phyloP scores from a whole-genome alignment of 148 eudicot species.

The Polygonum aviculare region DNA sequence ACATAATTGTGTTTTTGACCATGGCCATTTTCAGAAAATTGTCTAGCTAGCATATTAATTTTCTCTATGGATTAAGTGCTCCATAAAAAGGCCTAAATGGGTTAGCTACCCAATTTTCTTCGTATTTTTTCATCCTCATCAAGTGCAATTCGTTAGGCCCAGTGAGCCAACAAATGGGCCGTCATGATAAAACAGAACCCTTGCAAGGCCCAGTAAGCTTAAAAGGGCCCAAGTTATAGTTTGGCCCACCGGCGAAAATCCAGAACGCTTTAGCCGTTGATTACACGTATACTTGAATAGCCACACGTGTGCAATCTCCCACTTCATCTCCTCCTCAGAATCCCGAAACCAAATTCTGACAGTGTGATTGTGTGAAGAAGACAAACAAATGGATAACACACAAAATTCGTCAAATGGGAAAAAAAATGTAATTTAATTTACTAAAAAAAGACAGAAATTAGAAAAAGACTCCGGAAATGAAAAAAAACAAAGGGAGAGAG shows the following conservation, averaged over 20 bases:
- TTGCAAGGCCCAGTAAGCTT: neutral
- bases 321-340: neutral
- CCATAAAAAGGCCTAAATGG: too few species aligned
- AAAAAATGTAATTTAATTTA: neutral
- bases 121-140: too few species aligned
- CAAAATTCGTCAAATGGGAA: neutral
- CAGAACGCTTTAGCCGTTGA: neutral
- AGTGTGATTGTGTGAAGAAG: neutral
- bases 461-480: neutral
- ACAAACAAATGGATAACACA: conserved; percentile 10
- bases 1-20: too few species aligned
- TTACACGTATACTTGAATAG: neutral
- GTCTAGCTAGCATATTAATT: too few species aligned
- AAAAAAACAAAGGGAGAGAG: neutral
- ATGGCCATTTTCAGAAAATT: too few species aligned
- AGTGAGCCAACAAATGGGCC: neutral
- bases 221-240: neutral
- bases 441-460: neutral
- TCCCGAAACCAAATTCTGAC: neutral
- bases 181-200: neutral
- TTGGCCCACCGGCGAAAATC: neutral
- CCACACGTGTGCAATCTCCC: conserved; percentile 7
- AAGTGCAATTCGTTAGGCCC: too few species aligned
- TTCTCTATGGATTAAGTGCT: too few species aligned
- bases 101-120: too few species aligned